Conservation (phyloP, 352 stramenopile genomes). For the Phytophthora boehmeriae region DNA sequence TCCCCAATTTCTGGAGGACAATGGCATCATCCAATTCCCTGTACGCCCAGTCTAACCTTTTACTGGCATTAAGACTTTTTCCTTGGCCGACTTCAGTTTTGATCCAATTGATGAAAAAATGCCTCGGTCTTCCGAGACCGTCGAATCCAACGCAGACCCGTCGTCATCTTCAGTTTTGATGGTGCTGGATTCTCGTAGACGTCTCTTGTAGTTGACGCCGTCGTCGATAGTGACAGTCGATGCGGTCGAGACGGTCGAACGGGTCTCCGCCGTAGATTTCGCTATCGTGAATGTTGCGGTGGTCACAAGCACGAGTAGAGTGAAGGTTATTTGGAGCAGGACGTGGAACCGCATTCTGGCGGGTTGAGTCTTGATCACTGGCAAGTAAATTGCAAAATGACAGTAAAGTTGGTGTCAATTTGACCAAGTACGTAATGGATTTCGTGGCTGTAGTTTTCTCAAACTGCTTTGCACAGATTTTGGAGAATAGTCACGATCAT, state of each 20-base stretch:
- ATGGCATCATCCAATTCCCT: not conserved
- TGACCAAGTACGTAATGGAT: no score
- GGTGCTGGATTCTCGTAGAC: not conserved
- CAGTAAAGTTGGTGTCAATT: no score
- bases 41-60: not conserved
- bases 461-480: no score
- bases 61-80: not conserved
- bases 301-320: not conserved
- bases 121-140: not conserved
- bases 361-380: not conserved
- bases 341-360: not conserved
- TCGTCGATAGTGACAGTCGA: no score
- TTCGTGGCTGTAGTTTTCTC: no score
- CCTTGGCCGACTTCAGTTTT: not conserved
- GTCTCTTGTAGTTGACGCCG: not conserved
- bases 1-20: not conserved
- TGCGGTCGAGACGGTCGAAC: no score
- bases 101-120: not conserved
- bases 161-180: no score
- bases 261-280: not conserved
- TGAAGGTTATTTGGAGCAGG: not conserved
- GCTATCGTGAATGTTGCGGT: not conserved
- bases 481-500: no score
- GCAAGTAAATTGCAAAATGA: not conserved
- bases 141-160: no score